Conservation (phyloP, 2,329 filamentous ascomycete species). For the Phaeosphaeriaceae sp. region DNA sequence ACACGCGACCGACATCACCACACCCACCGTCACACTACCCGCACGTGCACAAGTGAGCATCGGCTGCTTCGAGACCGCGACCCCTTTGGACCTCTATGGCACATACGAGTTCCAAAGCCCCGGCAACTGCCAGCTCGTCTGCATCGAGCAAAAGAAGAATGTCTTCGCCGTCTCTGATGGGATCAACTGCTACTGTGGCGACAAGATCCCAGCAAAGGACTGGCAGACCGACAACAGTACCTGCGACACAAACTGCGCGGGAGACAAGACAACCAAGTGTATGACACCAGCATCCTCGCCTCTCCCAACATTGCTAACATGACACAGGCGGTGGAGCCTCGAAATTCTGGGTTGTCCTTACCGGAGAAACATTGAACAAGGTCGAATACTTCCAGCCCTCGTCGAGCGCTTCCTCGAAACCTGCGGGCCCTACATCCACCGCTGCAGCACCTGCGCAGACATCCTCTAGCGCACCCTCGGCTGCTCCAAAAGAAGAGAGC, state of each 20-base stretch:
- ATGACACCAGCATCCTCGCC: constrained; percentile 43
- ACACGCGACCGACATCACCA: constrained; percentile 33
- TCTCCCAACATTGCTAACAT: constrained; percentile 23
- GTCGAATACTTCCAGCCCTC: constrained; percentile 43
- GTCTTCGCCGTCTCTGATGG: constrained; percentile 70
- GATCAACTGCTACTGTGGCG: constrained; percentile 75
- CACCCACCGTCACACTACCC: constrained; percentile 38
- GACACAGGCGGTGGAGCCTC: constrained; percentile 64
- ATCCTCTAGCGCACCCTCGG: constrained; percentile 7
- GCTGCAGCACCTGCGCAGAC: constrained; percentile 49
- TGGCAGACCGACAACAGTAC: constrained; percentile 62
- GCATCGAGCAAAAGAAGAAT: constrained; percentile 54
- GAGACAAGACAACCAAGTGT: constrained; percentile 67
- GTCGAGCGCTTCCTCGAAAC: constrained; percentile 18
- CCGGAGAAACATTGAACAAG: constrained; percentile 53
- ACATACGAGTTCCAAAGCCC: constrained; percentile 60
- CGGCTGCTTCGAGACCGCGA: constrained; percentile 61
- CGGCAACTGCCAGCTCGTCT: constrained; percentile 63
- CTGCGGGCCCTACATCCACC: constrained; percentile 20
- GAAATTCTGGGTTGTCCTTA: constrained; percentile 60
- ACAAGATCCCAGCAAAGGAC: constrained; percentile 66
- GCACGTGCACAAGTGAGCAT: constrained; percentile 41
- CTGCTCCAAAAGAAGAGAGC: constrained; percentile 41
- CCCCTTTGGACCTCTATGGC: constrained; percentile 57
- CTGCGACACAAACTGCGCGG: constrained; percentile 72